These are phyloP conservation scores for Nymphaea thermarum DNA, from an alignment of 164 flowering plant species.

Conservation along the genomic window DNA sequence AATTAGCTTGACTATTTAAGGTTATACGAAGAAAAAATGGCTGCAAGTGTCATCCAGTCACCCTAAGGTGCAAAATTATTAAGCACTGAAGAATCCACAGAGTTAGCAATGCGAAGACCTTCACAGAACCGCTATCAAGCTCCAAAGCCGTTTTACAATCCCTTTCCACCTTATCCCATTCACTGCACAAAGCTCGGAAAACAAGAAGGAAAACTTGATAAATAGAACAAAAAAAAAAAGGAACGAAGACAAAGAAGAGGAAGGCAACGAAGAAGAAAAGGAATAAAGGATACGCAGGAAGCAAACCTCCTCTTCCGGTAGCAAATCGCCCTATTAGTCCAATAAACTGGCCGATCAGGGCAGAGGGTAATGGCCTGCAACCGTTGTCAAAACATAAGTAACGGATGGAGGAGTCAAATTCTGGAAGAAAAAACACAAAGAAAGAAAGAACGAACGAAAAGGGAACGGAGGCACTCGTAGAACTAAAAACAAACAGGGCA, in stretches of 20 bases:
- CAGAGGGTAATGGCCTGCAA: constrained; percentile 81
- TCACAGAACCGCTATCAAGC: constrained; percentile 58
- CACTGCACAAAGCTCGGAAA: constrained; percentile 19
- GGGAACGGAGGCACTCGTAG: neutral
- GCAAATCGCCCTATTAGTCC: constrained; percentile 93
- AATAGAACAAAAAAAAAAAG: neutral
- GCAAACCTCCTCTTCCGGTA: constrained; percentile 69
- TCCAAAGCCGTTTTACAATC: constrained; percentile 74
- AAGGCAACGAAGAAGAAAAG: neutral
- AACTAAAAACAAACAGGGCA: neutral
- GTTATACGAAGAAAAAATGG: too few relatives aligned
- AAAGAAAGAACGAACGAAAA: neutral
- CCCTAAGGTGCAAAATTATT: too few relatives aligned
- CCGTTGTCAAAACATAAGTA: neutral
- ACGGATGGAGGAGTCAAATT: neutral
- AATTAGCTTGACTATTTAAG: too few relatives aligned
- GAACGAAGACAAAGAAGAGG: neutral
- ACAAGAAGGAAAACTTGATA: neutral
- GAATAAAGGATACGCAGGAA: neutral
- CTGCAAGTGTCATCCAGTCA: too few relatives aligned
- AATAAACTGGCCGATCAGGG: constrained; percentile 70
- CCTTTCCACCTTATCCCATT: constrained; percentile 64
- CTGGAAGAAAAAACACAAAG: neutral
- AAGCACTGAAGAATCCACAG: neutral
- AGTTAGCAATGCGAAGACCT: constrained; percentile 26